These are phyloP conservation scores for Aspergillus vadensis DNA, from an alignment of 2,329 filamentous ascomycete species.

Conservation along the genomic window DNA sequence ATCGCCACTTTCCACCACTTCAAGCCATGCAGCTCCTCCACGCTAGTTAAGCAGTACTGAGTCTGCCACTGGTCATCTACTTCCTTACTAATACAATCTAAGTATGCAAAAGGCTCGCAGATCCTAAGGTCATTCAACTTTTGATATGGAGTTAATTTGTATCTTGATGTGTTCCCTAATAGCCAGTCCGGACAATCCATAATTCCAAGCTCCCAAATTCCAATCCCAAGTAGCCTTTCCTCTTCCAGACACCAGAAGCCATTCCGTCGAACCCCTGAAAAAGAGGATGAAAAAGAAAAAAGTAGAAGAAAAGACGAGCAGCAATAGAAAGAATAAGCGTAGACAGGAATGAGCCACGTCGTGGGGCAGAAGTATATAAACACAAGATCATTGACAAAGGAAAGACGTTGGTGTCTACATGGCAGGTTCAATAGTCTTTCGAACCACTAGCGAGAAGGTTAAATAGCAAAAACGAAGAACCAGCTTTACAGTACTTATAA, in stretches of 20 bases:
- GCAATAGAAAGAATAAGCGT: slow-evolving; percentile 3
- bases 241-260: slow-evolving; percentile 8
- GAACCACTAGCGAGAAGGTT: slow-evolving; percentile 12
- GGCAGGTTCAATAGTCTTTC: slow-evolving; percentile 9
- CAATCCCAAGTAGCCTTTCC: slow-evolving; percentile 10
- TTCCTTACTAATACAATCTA: neutral
- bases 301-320: slow-evolving; percentile 3
- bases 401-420: slow-evolving; percentile 26
- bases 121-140: neutral
- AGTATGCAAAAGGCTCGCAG: neutral
- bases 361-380: slow-evolving; percentile 19
- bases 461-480: slow-evolving; percentile 15
- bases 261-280: slow-evolving; percentile 10
- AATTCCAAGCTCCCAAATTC: slow-evolving; percentile 7
- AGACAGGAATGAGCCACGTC: slow-evolving; percentile 8
- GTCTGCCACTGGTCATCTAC: neutral
- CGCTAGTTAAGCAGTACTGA: neutral
- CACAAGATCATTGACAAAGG: slow-evolving; percentile 28
- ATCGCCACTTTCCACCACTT: neutral
- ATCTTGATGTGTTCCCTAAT: neutral
- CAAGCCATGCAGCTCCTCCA: neutral
- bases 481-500: slow-evolving; percentile 24
- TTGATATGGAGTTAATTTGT: neutral
- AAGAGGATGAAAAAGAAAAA: slow-evolving; percentile 4
- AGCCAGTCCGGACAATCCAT: slow-evolving; percentile 7